These are phyloP conservation scores for Chenopodium quinoa DNA, from an alignment of 148 eudicot genomes.

Conservation along the genomic window DNA sequence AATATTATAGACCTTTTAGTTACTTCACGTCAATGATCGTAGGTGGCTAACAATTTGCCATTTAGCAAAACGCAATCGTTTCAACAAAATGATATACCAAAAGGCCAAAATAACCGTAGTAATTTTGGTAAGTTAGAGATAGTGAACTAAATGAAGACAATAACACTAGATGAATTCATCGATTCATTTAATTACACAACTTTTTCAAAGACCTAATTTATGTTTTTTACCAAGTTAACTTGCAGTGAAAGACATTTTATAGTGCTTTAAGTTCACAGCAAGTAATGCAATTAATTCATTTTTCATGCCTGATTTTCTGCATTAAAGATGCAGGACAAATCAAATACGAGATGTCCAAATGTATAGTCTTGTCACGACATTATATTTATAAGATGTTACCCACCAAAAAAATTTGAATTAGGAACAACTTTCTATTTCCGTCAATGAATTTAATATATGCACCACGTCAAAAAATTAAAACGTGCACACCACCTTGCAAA, in stretches of 20 bases:
- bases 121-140: no score
- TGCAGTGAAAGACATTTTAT: background rate
- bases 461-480: no score
- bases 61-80: no score
- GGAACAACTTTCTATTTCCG: background rate
- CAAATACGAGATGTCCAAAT: background rate
- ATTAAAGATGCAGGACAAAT: background rate
- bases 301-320: background rate
- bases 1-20: no score
- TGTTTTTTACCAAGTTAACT: background rate
- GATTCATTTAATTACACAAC: no score
- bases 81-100: no score
- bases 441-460: background rate
- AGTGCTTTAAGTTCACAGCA: background rate
- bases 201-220: no score
- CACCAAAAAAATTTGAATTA: background rate
- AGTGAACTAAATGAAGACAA: background rate
- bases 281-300: background rate
- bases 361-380: background rate
- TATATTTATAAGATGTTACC: background rate
- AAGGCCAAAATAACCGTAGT: no score
- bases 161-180: background rate
- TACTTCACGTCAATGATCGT: no score
- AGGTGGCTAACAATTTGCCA: no score
- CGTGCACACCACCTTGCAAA: background rate